A percentile compares a stretch with the other conserved stretches of the same genome.
These are phyloP conservation scores for Metschnikowia lachancei DNA, from an alignment of 805 yeast species.

Conservation along the genomic window DNA sequence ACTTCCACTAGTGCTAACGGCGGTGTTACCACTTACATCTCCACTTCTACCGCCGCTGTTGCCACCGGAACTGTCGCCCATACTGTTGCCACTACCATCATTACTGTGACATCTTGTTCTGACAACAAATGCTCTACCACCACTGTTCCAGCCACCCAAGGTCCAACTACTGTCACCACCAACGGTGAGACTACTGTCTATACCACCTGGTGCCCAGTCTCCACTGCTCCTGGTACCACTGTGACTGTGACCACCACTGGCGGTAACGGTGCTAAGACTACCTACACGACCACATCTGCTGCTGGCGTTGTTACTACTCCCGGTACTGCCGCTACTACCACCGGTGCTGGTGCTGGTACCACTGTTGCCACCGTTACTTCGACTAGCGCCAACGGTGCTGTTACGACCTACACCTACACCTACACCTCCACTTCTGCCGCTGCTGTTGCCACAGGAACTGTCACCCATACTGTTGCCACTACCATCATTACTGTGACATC, in stretches of 20 bases:
- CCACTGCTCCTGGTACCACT: slow-evolving; percentile 23
- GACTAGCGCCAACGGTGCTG: no score
- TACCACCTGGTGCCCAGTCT: slow-evolving; percentile 39
- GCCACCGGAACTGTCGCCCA: slow-evolving; percentile 11
- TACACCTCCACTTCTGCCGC: not conserved
- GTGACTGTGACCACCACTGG: slow-evolving; percentile 18
- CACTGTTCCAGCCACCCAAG: slow-evolving; percentile 31
- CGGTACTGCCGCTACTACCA: no score
- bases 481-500: slow-evolving; percentile 30
- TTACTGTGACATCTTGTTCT: slow-evolving; percentile 26
- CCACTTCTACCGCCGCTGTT: no score
- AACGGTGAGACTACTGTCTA: slow-evolving; percentile 20
- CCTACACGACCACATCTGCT: slow-evolving; percentile 17
- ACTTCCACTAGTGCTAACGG: slow-evolving; percentile 10
- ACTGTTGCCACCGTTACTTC: not conserved
- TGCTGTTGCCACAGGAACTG: slow-evolving; percentile 23
- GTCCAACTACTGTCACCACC: slow-evolving; percentile 26
- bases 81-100: slow-evolving; percentile 17
- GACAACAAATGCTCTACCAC: slow-evolving; percentile 13
- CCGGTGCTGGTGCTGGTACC: no score
- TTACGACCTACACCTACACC: slow-evolving; percentile 9
- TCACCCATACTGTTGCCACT: slow-evolving; percentile 26
- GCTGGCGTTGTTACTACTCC: no score
- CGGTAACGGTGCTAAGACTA: no score
- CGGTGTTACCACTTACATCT: no score